These are phyloP conservation scores for Candida labiduridarum DNA, from an alignment of 1,139 yeast genomes.

Conservation along the genomic window DNA sequence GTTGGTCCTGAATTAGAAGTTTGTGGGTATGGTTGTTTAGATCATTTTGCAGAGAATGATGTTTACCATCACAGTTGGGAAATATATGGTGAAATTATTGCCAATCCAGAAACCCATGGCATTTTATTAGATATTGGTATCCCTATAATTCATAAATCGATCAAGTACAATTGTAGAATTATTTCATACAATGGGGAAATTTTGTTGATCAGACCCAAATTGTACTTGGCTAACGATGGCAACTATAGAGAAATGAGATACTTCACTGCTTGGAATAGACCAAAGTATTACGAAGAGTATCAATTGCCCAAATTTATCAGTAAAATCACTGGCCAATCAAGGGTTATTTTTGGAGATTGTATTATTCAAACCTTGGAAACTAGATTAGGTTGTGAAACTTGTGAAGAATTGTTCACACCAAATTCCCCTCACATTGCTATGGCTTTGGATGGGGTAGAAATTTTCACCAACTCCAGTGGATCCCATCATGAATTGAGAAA, in stretches of 20 bases:
- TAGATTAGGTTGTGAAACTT: constrained; percentile 91
- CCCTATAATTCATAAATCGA: constrained; percentile 86
- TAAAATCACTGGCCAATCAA: constrained; percentile 60
- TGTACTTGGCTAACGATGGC: constrained; percentile 95
- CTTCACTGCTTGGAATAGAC: constrained; percentile 90
- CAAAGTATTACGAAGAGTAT: constrained; percentile 71
- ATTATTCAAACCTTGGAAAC: constrained; percentile 82
- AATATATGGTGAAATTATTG: constrained; percentile 76
- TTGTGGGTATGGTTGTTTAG: constrained; percentile 94
- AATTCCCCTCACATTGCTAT: constrained; percentile 90
- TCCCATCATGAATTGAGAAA: constrained; percentile 95
- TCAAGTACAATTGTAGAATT: constrained; percentile 88
- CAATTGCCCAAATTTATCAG: constrained; percentile 71
- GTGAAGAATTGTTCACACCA: constrained; percentile 97
- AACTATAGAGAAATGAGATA: constrained; percentile 97
- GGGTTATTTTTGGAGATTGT: constrained; percentile 88
- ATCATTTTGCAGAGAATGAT: constrained; percentile 92
- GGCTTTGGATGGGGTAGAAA: constrained; percentile 95
- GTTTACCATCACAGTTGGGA: constrained; percentile 93
- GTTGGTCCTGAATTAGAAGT: constrained; percentile 97
- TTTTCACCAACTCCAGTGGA: constrained; percentile 92
- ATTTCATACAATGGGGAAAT: constrained; percentile 79
- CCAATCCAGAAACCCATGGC: constrained; percentile 66
- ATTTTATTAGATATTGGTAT: constrained; percentile 89
- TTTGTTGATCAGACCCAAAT: constrained; percentile 84